Base-by-base conservation (phyloP, 257 asterid genomes). In the Solanum verrucosum region DNA sequence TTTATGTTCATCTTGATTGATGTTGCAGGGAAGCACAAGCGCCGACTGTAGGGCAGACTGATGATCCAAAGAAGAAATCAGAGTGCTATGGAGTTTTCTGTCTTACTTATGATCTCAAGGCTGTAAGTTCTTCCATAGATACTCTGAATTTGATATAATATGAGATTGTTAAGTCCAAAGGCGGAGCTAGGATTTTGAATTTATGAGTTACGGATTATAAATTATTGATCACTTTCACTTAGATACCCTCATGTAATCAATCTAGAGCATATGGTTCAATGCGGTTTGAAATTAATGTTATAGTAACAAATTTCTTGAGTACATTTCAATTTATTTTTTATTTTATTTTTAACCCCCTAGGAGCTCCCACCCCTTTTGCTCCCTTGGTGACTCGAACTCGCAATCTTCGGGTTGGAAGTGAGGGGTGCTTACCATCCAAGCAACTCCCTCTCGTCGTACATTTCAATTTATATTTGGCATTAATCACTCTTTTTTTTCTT, bases 31-130 rank as follows among this genome's bases (percentile, higher is more conserved):
- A 97, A 93, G 94, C 89, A 79, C 88, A 94, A 91, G 95, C 98
- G 27, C 95, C 98, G 34, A 96, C 82, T 68, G 93, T 91, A 83
- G 91, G 93, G 92, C 93, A 93, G 84, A 87, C 87, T n/a, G 96
- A 91, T 83, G 98, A 94, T 25, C 78, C 88, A 35, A 94, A 93
- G 95, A 97, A 92, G 95, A 94, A 96, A 89, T 88, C 94, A 0
- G 99, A 96, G 0, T 97, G 99, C 90, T 97, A 88, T 89, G 99
- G 99, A 35, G 96, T 97, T 84, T 96, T 97, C 86, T 97, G 99
- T 85, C 98, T 97, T 89, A 97, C 99, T 90, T 96, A 97, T 94
- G 99, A 97, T 91, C 99, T 97, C 90, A 92, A 88, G 88, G 97
- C 99, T 92, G 99, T 97, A 87, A 94, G 98, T 88, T 90, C 10